phyloP scores from a whole-genome alignment of 1,284 basidiomycete genomes.

The Microbotryomycetes sp. region DNA sequence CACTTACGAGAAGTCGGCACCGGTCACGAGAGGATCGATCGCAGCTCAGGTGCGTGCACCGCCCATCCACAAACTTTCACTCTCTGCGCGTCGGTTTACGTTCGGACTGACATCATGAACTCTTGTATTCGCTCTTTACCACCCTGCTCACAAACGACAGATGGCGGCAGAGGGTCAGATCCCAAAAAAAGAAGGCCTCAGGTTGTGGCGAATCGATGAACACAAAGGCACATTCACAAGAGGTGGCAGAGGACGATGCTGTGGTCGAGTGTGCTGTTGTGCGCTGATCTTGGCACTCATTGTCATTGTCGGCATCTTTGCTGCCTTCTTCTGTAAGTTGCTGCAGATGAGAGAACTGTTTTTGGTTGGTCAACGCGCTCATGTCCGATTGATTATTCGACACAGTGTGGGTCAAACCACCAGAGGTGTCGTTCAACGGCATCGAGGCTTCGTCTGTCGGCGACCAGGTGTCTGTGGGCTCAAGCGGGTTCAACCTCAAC shows the following conservation, averaged over 20 bases:
- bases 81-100: background rate
- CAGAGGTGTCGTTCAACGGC: constrained; percentile 39
- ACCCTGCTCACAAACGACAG: constrained; percentile 1
- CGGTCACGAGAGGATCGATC: constrained; percentile 34
- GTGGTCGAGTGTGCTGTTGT: constrained; percentile 38
- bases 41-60: constrained; percentile 33
- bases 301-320: constrained; percentile 38
- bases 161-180: constrained; percentile 40
- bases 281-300: constrained; percentile 36
- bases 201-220: constrained; percentile 40
- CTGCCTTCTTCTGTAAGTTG: constrained; percentile 37
- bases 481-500: constrained; percentile 36
- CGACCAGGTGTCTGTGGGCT: constrained; percentile 29
- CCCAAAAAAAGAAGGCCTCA: constrained; percentile 40
- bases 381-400: background rate
- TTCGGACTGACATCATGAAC: background rate
- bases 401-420: constrained; percentile 39
- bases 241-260: constrained; percentile 34
- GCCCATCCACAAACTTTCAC: background rate
- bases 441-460: constrained; percentile 35
- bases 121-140: background rate
- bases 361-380: background rate
- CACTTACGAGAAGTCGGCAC: constrained; percentile 12
- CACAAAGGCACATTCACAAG: constrained; percentile 36
- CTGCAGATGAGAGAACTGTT: background rate